Evolutionary conservation across 495 filamentous ascomycete species (phyloP).

Genomic region (Hyaloscypha hepaticicola): DNA sequence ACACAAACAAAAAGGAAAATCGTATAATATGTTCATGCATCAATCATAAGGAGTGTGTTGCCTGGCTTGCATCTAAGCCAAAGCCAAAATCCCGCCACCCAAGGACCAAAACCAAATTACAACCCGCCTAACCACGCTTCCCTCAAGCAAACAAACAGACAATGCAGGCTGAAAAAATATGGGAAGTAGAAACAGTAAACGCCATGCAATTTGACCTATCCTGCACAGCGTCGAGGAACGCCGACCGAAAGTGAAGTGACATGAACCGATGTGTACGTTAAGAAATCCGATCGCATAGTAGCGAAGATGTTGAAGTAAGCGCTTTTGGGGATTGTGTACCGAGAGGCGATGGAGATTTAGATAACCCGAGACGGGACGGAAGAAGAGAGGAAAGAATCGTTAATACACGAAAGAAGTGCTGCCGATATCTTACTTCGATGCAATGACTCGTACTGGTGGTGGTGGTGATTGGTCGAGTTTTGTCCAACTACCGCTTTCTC

Average conservation of each 20-base stretch:
- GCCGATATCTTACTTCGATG: conserved; percentile 7
- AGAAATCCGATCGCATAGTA: not conserved
- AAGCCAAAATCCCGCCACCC: conserved; percentile 11
- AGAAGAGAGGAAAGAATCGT: conserved; percentile 9
- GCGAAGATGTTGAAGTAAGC: conserved; percentile 2
- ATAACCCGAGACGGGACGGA: not conserved
- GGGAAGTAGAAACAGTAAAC: conserved; percentile 8
- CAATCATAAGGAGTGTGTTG: conserved; percentile 29
- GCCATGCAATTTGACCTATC: conserved; percentile 8
- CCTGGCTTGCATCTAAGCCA: conserved; percentile 13
- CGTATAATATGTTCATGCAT: conserved; percentile 33
- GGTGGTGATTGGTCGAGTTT: conserved; percentile 6
- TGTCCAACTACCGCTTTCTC: conserved; percentile 58
- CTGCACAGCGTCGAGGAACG: conserved; percentile 4
- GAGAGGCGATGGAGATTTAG: conserved; percentile 24
- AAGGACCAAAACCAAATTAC: not conserved
- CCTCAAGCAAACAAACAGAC: not conserved
- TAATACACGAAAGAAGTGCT: conserved; percentile 18
- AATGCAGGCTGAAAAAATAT: not conserved
- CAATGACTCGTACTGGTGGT: conserved; percentile 9
- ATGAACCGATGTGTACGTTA: conserved; percentile 4
- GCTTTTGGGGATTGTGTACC: conserved; percentile 14
- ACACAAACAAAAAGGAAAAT: conserved; percentile 23
- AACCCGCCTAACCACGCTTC: not conserved
- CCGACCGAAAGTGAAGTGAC: conserved; percentile 3